Base-by-base conservation (phyloP, 2,329 filamentous ascomycete species). In the Aspergillus caelatus region DNA sequence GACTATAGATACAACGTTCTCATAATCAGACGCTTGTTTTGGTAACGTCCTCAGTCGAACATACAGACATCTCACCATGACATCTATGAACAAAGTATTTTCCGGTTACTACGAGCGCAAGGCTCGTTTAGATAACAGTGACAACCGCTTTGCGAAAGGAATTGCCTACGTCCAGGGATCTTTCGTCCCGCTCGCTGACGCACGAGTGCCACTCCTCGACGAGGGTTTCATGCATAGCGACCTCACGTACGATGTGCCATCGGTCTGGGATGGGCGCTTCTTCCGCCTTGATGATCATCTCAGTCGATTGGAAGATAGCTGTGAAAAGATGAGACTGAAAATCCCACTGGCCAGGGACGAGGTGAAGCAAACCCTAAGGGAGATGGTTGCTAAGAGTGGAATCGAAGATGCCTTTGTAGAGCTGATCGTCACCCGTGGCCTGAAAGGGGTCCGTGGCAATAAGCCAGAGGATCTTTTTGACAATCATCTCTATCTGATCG, bases 161-260 rank as follows among this genome's bases (percentile, higher is more conserved):
- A 71, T 85, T 4, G 83, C 83, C 28, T 85, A 81, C 82, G 68
- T 84, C 2, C 74, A 79, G 53, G 81, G 81, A 21, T 68, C 80
- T 45, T 70, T 81, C 6, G 75, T 79, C 0, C 82, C 82, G 2
- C 68, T 85, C 10, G 48, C 74, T n/a, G 70, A 83, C 50, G 83
- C 83, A 1, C 77, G 77, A n/a, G 83, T 85, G 23, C 83, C 83
- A 1, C 69, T 85, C 0, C 68, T 82, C 0, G 83, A 85, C 64
- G 79, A 85, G 71, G 83, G 83, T 21, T 85, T 85, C 69, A 70
- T 85, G 67, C 82, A 82, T 69, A 80, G 82, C 70, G 83, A 85
- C 55, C 68, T 85, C 1, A 85, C 83, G 1, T 85, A 85, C 68
- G 83, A 85, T 58, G 83, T 85, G 0, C 81, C 82, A 1, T 71